A percentile compares a stretch with the other conserved stretches of the same genome.
Conservation (phyloP, 495 filamentous ascomycete genomes). For the Astrothelium macrocarpum region DNA sequence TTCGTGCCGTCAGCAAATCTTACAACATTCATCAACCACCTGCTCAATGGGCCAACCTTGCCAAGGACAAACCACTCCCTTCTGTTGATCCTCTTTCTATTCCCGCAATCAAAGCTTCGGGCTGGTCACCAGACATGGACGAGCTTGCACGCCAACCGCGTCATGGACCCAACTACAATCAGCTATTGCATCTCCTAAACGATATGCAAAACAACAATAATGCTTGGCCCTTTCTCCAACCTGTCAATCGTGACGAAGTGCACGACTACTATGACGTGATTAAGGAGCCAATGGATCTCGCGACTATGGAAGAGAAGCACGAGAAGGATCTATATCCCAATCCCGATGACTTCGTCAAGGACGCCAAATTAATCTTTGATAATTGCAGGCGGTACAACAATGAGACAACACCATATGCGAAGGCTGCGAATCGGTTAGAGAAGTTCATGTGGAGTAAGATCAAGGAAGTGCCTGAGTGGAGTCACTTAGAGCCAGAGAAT, state of each 20-base stretch:
- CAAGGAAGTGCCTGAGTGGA: slow-evolving; percentile 88
- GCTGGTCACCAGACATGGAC: slow-evolving; percentile 97
- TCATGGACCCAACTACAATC: slow-evolving; percentile 92
- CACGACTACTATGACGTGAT: slow-evolving; percentile 98
- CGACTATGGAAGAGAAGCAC: slow-evolving; percentile 90
- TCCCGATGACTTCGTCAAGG: slow-evolving; percentile 86
- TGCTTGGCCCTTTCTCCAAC: slow-evolving; percentile 89
- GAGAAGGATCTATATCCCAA: slow-evolving; percentile 87
- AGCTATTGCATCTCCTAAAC: slow-evolving; percentile 84
- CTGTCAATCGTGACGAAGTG: slow-evolving; percentile 91
- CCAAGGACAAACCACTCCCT: slow-evolving; percentile 66
- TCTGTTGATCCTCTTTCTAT: slow-evolving; percentile 75
- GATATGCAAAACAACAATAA: slow-evolving; percentile 87
- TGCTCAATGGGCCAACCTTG: slow-evolving; percentile 71
- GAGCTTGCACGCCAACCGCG: slow-evolving; percentile 92
- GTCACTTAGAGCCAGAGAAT: slow-evolving; percentile 20
- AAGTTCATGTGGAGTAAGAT: slow-evolving; percentile 96
- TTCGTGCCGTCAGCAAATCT: slow-evolving; percentile 78
- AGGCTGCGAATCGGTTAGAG: slow-evolving; percentile 89
- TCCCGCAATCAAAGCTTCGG: slow-evolving; percentile 74
- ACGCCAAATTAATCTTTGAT: slow-evolving; percentile 84
- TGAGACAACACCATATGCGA: slow-evolving; percentile 89
- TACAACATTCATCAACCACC: slow-evolving; percentile 82
- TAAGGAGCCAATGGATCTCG: slow-evolving; percentile 93
- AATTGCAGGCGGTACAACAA: slow-evolving; percentile 96